Evolutionary conservation across 768 basidiomycete genomes (phyloP), one percentile per base, ranked within the genome.

Genomic region (Amanita muscaria): DNA sequence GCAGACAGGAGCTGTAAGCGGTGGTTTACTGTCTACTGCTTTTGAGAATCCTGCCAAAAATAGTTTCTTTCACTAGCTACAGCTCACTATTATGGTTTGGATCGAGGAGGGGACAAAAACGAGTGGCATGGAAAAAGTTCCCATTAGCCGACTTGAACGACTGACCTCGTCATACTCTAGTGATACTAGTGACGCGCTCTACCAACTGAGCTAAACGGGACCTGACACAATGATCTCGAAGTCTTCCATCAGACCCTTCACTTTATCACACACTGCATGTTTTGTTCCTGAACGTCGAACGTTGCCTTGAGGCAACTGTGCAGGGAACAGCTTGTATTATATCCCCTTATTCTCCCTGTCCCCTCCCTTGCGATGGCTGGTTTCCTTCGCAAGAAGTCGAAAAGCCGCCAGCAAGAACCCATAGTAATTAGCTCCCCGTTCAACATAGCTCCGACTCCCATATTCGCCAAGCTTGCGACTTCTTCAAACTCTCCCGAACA

Each of bases 141-240:
- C 46, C 46, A 38, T 55, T 61, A 72, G 74, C 74, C 74, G 74
- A 73, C 61, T 77, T 50, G 74, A 76, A 76, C 76, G 72, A 76
- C 73, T 74, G 74, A 77, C 73, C 74, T 76, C 73, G 73, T 75
- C 74, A 77, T 76, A 8, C 73, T 74, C 69, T 74, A 78, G 74
- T 77, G 73, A 34, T 74, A 76, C 69, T 74, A 79, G 74, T 77
- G 74, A 77, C 72, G 74, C 76, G 76, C 75, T 77, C 76, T 77
- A 77, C 46, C 46, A 47, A 47, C 46, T 47, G 46, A 47, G 46
- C 46, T 47, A 47, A 47, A 38, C 38, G 46, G 46, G 46, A 47
- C 11, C 30, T 30, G 16, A 4, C 14, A 29, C 15, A 5, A 16
- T 5, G 5, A 21, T 15, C 8, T 6, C n/a, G n/a, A n/a, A n/a